Evolutionary conservation across 1,284 basidiomycete genomes (phyloP), one percentile per base, ranked within the genome.

Genomic region (Trametes versicolor): DNA sequence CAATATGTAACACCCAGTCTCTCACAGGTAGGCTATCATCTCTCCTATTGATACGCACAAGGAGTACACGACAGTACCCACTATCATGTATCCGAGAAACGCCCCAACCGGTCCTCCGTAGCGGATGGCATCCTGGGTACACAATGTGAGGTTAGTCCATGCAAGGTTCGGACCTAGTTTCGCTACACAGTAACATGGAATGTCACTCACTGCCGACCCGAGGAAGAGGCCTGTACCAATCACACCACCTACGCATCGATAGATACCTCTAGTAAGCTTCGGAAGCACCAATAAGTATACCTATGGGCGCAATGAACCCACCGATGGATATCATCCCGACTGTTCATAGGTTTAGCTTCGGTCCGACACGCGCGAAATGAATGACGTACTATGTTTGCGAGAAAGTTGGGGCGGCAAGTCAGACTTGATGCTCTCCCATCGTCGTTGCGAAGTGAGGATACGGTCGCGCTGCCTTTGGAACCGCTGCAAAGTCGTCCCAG

Each of bases 31-130:
- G 0, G 75, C 74, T 13, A 76, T 76, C 75, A 76, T 76, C 60
- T 76, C 75, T 8, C 74, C 74, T 7, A 76, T 68, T 4, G 75
- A 76, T 19, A 75, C 74, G 56, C 75, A 78, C 10, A 79, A 82
- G 73, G 63, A 85, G 56, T 80, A 78, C 60, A 81, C 80, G 27
- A 77, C 76, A 21, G 68, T 71, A 34, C 87, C 89, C 60, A 93
- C 83, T 15, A 79, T 68, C 0, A 80, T 65, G 69, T 89, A 92
- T 17, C 91, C 91, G 0, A 93, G 80, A 12, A 90, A 70, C 10
- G 92, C 83, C 73, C 90, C 89, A 72, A 79, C 67, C 25, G 77
- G 91, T 1, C 90, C 91, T 41, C 89, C 89, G 64, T 64, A 83
- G 73, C 63, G 65, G 81, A 52, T 84, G 83, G 56, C 89, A 86